Base-by-base conservation (phyloP, 2,329 filamentous ascomycete genomes). In the Stromatinia cepivora region DNA sequence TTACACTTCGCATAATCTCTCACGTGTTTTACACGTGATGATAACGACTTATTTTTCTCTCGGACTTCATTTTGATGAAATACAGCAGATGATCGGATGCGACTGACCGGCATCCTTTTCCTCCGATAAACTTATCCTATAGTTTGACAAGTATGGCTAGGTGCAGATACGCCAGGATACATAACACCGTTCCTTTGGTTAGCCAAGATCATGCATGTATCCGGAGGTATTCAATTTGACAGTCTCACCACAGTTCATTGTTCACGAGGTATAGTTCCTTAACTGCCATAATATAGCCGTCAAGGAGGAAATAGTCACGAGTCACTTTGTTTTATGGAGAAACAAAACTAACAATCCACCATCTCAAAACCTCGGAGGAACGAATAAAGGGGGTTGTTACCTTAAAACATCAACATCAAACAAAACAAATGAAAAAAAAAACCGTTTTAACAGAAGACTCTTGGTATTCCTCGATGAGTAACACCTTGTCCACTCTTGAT, bases 141-240 rank as follows among this genome's bases (percentile, higher is more conserved):
- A 64, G 50, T 48, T 68, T 64, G 22, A 68, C 66, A 46, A 68
- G 25, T 48, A 48, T 68, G 66, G 66, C 58, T 28, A 68, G 48
- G 58, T 68, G 66, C 66, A 68, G 42, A 48, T 64, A 64, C 58
- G 58, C 50, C 50, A 64, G 57, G 66, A 68, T 68, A 48, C 66
- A 53, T 64, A 54, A 17, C 66, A 45, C 46, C 66, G 36, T 46
- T 56, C 25, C 66, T 68, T 56, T 68, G 57, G 66, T 68, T 53
- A 64, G 66, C 66, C 66, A 68, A 64, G 66, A 63, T 64, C n/a
- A 68, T 68, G 66, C 61, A 64, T 64, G 66, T 68, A 64, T 68
- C 58, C 66, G 66, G 36, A 68, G 50, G 66, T 64, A 63, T 63
- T 64, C 61, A 39, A 63, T 28, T 25, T 64, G 46, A 53, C n/a